Conservation (phyloP, 2,329 filamentous ascomycete species). For the Aureobasidium sp. region DNA sequence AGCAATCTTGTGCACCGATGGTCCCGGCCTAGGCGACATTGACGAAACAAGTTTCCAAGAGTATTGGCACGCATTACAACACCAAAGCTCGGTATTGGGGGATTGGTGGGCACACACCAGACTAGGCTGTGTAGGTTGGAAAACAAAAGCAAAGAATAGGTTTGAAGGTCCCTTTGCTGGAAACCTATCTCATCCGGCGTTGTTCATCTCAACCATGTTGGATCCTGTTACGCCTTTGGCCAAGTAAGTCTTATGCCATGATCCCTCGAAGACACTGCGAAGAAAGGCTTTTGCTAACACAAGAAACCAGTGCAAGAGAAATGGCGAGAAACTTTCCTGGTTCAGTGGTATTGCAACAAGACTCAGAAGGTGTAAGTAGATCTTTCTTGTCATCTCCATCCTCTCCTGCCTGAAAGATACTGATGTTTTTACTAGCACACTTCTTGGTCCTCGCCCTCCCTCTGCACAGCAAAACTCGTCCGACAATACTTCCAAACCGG, state of each 20-base stretch:
- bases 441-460: conserved; percentile 4
- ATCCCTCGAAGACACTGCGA: background rate
- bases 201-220: conserved; percentile 48
- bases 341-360: conserved; percentile 36
- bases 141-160: conserved; percentile 15
- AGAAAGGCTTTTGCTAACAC: background rate
- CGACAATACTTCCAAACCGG: conserved; percentile 36
- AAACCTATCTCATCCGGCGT: conserved; percentile 44
- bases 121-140: conserved; percentile 27
- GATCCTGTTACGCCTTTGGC: conserved; percentile 52
- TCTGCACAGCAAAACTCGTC: conserved; percentile 29
- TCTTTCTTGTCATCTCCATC: background rate
- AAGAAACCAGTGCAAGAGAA: conserved; percentile 29
- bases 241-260: background rate
- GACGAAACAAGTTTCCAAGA: conserved; percentile 16
- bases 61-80: conserved; percentile 21
- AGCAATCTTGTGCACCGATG: conserved; percentile 31
- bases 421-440: background rate
- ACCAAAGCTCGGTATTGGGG: conserved; percentile 25
- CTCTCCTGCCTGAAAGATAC: background rate
- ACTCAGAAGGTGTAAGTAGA: conserved; percentile 20
- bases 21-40: conserved; percentile 19
- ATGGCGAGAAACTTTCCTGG: conserved; percentile 35
- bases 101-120: conserved; percentile 28
- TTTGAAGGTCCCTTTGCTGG: conserved; percentile 18